Evolutionary conservation across 495 filamentous ascomycete genomes (phyloP).

Genomic region (Trypethelium eluteriae): DNA sequence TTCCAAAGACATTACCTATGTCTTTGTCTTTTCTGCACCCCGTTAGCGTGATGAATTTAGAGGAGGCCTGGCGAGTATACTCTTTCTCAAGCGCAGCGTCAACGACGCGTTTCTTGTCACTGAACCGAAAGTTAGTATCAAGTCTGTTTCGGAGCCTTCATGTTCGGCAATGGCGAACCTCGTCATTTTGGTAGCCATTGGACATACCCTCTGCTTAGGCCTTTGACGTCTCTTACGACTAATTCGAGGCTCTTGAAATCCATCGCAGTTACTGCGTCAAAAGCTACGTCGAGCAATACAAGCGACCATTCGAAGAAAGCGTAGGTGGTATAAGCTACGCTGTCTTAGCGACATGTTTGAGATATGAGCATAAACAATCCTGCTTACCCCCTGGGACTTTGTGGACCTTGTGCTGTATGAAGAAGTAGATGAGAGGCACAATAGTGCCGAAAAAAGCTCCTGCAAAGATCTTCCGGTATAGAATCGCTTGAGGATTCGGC

Average conservation of each 20-base stretch:
- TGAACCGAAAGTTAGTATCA: constrained; percentile 26
- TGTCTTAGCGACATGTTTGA: constrained; percentile 13
- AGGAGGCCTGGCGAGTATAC: constrained; percentile 42
- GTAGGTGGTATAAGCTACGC: constrained; percentile 90
- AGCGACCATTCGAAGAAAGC: constrained; percentile 97
- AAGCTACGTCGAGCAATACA: constrained; percentile 89
- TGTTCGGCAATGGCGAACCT: constrained; percentile 21
- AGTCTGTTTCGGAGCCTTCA: background rate
- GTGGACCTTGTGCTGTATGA: constrained; percentile 98
- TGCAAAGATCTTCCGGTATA: constrained; percentile 81
- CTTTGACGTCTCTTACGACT: constrained; percentile 79
- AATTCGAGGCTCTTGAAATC: constrained; percentile 91
- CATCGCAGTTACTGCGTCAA: constrained; percentile 92
- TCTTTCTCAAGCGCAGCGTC: constrained; percentile 82
- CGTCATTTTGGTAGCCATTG: constrained; percentile 83
- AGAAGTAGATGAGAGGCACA: constrained; percentile 88
- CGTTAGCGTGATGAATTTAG: constrained; percentile 25
- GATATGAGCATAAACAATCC: background rate
- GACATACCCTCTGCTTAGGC: constrained; percentile 97
- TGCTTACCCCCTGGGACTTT: constrained; percentile 81
- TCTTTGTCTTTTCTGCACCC: constrained; percentile 64
- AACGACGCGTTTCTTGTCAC: constrained; percentile 54
- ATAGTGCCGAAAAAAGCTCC: constrained; percentile 83
- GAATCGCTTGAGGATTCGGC: constrained; percentile 72
- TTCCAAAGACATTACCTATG: constrained; percentile 59